These are phyloP conservation scores for Umbelopsis isabellina DNA, from an alignment of 192 early-diverging fungal genomes.

Conservation along the genomic window DNA sequence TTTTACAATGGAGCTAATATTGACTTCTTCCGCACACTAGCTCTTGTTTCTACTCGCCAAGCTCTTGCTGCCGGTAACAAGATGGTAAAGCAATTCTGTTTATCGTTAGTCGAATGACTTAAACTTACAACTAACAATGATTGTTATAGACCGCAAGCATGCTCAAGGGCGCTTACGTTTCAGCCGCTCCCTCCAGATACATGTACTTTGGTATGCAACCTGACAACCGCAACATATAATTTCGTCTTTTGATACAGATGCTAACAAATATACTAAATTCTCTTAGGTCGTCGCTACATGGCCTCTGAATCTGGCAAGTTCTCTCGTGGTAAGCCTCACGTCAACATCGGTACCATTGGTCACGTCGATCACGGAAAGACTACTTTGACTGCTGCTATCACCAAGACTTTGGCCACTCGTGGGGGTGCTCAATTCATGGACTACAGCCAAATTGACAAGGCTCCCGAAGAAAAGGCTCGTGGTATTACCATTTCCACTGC, in stretches of 20 bases:
- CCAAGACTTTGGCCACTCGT: constrained; percentile 83
- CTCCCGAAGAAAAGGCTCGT: constrained; percentile 96
- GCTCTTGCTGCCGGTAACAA: constrained; percentile 38
- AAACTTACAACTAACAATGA: not conserved
- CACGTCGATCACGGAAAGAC: constrained; percentile 99
- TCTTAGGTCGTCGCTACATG: constrained; percentile 37
- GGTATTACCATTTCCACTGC: constrained; percentile 98
- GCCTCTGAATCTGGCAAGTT: constrained; percentile 68
- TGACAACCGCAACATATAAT: not conserved
- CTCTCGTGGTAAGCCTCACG: constrained; percentile 89
- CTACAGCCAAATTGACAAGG: constrained; percentile 98
- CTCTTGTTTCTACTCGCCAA: constrained; percentile 27
- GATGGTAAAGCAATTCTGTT: constrained; percentile 21
- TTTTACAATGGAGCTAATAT: not conserved
- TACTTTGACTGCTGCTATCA: constrained; percentile 97
- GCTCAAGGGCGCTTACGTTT: constrained; percentile 36
- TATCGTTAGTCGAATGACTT: not conserved
- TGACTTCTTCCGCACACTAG: constrained; percentile 14
- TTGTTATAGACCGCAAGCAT: constrained; percentile 33
- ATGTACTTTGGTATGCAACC: constrained; percentile 34
- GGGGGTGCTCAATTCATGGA: constrained; percentile 91
- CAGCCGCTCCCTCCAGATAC: constrained; percentile 34
- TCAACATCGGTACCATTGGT: constrained; percentile 99
- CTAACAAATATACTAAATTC: not conserved
- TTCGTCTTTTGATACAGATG: not conserved